These are phyloP conservation scores for Cokeromyces recurvatus DNA, from an alignment of 371 early-diverging fungal genomes.

Conservation along the genomic window DNA sequence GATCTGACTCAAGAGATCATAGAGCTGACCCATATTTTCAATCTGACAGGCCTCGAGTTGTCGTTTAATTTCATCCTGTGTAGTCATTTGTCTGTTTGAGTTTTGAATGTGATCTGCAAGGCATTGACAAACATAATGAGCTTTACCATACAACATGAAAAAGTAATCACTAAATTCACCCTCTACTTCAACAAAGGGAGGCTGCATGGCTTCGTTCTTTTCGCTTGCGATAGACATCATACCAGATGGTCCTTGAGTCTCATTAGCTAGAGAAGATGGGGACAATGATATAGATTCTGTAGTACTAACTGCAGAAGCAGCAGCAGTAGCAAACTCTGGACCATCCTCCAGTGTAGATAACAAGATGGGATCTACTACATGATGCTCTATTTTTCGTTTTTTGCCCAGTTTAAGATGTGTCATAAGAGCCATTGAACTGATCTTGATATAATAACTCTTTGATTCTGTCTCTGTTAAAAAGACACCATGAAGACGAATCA, in stretches of 20 bases:
- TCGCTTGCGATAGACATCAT: too few relatives aligned
- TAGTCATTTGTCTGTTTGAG: too few relatives aligned
- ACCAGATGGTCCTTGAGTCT: too few relatives aligned
- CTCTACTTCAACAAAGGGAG: background rate
- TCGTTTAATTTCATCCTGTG: background rate
- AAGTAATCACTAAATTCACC: conserved; percentile 10
- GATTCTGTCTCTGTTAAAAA: conserved; percentile 1
- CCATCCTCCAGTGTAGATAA: background rate
- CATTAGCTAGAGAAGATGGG: too few relatives aligned
- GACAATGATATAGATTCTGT: too few relatives aligned
- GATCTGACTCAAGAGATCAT: background rate
- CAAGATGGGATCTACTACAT: background rate
- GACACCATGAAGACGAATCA: conserved; percentile 1
- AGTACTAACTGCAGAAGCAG: background rate
- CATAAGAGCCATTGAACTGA: background rate
- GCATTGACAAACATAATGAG: background rate
- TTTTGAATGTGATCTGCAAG: background rate
- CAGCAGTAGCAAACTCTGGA: background rate
- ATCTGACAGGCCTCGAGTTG: background rate
- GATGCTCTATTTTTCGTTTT: conserved; percentile 5
- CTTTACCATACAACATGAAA: conserved; percentile 12
- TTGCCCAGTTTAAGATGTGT: too few relatives aligned
- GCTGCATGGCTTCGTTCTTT: background rate
- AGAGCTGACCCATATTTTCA: background rate
- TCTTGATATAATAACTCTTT: conserved; percentile 6